Evolutionary conservation across 352 stramenopile species (phyloP), one percentile per base, ranked within the genome.

Genomic region (Globisporangium megalacanthum): DNA sequence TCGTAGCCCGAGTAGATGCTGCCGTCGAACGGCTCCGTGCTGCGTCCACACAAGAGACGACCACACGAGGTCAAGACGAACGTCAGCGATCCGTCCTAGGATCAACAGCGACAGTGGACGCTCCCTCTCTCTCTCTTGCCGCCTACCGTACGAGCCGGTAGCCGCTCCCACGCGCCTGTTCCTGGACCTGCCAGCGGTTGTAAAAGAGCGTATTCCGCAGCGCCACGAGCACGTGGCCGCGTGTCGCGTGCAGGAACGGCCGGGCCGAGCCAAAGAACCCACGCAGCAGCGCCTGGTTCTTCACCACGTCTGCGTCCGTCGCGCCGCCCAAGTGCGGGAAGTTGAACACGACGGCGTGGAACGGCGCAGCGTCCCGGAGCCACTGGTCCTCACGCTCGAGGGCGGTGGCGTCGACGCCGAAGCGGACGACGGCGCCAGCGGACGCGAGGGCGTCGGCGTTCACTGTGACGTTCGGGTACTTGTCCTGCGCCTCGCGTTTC

Each of bases 301-400:
- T 92, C 17, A 64, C 71, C 19, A 95, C 79, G 60, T 92, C 86
- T 44, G 84, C 83, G 45, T 93, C 79, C 3, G 86, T 94, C 7
- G 82, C 76, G 19, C 86, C 86, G 45, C 86, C 86, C 10, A 95
- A 62, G 57, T 95, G 86, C 15, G 86, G 86, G 56, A 95, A 95
- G 55, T 95, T 95, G 60, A 95, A 95, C 14, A 83, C 74, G 31
- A 94, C 76, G 19, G 69, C 58, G 37, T 93, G 75, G 68, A 93
- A 94, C 11, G 63, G 68, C 19, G 74, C 58, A 1, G 60, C 66
- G 17, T 52, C 51, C 42, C 64, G 48, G 14, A 89, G 68, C 78
- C 75, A 90, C 15, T 54, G 25, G 2, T 29, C 62, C 31, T 89
- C 55, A 29, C 77, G 73, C 50, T 88, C 72, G 17, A 93, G 59